Evolutionary conservation across 495 filamentous ascomycete species (phyloP).

Genomic region (Aspergillus steynii): DNA sequence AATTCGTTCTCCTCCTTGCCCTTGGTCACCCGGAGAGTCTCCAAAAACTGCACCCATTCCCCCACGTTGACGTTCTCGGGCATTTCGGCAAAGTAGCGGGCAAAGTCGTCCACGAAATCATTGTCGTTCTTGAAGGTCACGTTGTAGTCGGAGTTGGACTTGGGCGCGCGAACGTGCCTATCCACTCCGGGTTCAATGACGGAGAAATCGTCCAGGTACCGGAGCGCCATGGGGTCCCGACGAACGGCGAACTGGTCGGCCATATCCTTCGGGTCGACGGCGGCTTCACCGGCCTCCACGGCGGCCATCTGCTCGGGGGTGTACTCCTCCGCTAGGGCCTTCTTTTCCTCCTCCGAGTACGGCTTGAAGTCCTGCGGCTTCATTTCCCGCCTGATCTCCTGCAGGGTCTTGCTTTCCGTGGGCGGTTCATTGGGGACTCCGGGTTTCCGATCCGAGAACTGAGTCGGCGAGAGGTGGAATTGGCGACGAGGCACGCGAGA

Average conservation of each 20-base stretch:
- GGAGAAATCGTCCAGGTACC: slow-evolving; percentile 87
- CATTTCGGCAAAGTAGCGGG: slow-evolving; percentile 55
- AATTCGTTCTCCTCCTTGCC: slow-evolving; percentile 54
- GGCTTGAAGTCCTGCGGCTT: slow-evolving; percentile 52
- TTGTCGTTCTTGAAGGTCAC: slow-evolving; percentile 59
- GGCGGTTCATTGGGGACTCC: slow-evolving; percentile 28
- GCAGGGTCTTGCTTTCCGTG: slow-evolving; percentile 19
- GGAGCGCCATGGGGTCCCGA: slow-evolving; percentile 66
- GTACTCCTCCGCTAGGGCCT: slow-evolving; percentile 63
- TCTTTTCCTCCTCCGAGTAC: slow-evolving; percentile 71
- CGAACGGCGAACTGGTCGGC: slow-evolving; percentile 67
- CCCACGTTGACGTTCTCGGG: slow-evolving; percentile 43
- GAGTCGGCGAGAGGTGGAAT: slow-evolving; percentile 51
- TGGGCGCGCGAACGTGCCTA: slow-evolving; percentile 54
- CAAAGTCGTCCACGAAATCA: slow-evolving; percentile 57
- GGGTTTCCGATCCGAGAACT: slow-evolving; percentile 37
- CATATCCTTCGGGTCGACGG: slow-evolving; percentile 78
- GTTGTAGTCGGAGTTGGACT: slow-evolving; percentile 59
- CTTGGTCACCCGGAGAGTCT: slow-evolving; percentile 47
- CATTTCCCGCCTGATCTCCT: slow-evolving; percentile 20
- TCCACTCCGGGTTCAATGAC: slow-evolving; percentile 75
- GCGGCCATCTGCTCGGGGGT: slow-evolving; percentile 79
- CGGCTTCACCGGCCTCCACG: slow-evolving; percentile 80
- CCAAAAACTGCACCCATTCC: slow-evolving; percentile 49
- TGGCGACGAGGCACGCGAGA: slow-evolving; percentile 50